These are phyloP conservation scores for Lepidium africanum DNA, from an alignment of 345 rosid genomes.

Conservation along the genomic window DNA sequence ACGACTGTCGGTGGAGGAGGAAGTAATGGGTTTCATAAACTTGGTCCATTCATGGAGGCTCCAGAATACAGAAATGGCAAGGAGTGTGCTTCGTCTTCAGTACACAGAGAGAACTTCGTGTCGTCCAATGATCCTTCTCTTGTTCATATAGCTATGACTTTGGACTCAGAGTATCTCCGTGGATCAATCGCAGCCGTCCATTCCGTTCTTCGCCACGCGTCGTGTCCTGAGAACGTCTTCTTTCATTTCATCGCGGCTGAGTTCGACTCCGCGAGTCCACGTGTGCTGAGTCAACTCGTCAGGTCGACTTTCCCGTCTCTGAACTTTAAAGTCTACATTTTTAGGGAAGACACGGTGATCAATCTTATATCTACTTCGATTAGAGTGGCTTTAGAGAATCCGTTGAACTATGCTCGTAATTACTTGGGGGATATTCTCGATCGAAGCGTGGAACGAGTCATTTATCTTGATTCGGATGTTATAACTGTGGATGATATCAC, in stretches of 20 bases:
- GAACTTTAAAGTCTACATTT: conserved; percentile 81
- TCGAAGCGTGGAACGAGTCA: conserved; percentile 73
- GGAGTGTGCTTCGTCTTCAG: conserved; percentile 39
- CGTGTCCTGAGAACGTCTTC: conserved; percentile 85
- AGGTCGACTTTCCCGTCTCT: conserved; percentile 92
- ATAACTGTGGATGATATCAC: conserved; percentile 66
- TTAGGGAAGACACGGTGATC: conserved; percentile 77
- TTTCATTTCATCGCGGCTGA: conserved; percentile 85
- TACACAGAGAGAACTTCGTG: conserved; percentile 14
- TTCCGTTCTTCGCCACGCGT: conserved; percentile 83
- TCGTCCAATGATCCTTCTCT: conserved; percentile 56
- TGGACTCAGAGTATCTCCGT: conserved; percentile 85
- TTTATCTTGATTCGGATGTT: conserved; percentile 92
- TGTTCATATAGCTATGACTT: conserved; percentile 91
- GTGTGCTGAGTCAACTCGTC: conserved; percentile 65
- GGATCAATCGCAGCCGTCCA: conserved; percentile 99
- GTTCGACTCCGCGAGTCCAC: conserved; percentile 85
- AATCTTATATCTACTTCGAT: conserved; percentile 84
- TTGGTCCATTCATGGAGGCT: conserved; percentile 59
- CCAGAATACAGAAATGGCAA: conserved; percentile 90
- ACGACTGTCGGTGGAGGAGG: neutral
- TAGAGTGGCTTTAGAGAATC: conserved; percentile 84
- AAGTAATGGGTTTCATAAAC: conserved; percentile 8
- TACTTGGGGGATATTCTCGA: conserved; percentile 84
- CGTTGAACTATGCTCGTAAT: conserved; percentile 84